Conservation (phyloP, 2,329 filamentous ascomycete genomes). For the Cladosporium colombiae region DNA sequence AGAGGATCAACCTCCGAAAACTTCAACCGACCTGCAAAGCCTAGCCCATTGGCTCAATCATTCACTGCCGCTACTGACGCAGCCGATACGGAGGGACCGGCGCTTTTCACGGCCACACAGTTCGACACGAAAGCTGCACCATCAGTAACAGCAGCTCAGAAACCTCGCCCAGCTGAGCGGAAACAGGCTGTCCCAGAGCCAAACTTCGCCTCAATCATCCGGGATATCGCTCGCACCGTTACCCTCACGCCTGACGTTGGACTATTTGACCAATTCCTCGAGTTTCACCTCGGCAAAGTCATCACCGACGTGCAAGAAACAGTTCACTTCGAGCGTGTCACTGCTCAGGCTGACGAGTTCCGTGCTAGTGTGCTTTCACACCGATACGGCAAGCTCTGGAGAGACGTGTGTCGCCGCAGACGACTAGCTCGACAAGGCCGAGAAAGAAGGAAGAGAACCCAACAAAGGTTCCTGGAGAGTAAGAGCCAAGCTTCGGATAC, state of each 20-base stretch:
- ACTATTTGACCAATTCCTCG: constrained; percentile 48
- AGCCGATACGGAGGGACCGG: neutral
- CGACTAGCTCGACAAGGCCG: constrained; percentile 39
- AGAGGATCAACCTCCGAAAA: constrained; percentile 11
- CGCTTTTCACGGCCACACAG: neutral
- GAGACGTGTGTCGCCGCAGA: constrained; percentile 38
- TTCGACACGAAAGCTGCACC: neutral
- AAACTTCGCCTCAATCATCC: constrained; percentile 34
- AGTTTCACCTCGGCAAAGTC: constrained; percentile 40
- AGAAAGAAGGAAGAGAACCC: constrained; percentile 38
- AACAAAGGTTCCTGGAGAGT: constrained; percentile 29
- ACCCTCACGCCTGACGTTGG: constrained; percentile 42
- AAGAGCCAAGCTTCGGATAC: constrained; percentile 26
- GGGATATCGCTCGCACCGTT: constrained; percentile 40
- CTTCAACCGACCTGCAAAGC: constrained; percentile 14
- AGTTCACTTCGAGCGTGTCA: constrained; percentile 34
- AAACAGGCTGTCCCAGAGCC: constrained; percentile 1
- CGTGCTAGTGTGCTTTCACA: constrained; percentile 35
- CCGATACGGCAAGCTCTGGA: constrained; percentile 43
- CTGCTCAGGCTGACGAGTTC: constrained; percentile 35
- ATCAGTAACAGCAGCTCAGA: neutral
- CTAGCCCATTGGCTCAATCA: constrained; percentile 38
- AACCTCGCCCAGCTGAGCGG: neutral
- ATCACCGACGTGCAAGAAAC: constrained; percentile 38
- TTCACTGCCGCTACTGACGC: constrained; percentile 26